A percentile compares a stretch with the other conserved stretches of the same genome.
phyloP scores from a whole-genome alignment of 2,329 filamentous ascomycete species.

The Penicillium sp. region DNA sequence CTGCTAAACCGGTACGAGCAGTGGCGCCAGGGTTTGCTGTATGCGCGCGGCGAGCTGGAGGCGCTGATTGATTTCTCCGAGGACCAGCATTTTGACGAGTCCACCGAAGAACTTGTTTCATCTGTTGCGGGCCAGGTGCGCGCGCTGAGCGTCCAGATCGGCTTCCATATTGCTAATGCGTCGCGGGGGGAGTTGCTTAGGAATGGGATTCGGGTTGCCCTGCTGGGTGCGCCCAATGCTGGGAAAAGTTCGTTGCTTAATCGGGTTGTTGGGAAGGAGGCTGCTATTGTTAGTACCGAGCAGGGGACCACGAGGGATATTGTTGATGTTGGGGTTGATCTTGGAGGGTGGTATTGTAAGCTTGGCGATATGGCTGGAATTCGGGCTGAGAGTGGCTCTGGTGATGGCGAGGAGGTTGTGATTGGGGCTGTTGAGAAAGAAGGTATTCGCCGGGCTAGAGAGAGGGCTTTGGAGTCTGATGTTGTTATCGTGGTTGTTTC shows the following conservation, averaged over 20 bases:
- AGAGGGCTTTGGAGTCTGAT: conserved; percentile 78
- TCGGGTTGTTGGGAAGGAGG: conserved; percentile 81
- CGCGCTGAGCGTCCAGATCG: conserved; percentile 61
- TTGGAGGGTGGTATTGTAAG: conserved; percentile 87
- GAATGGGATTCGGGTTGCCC: conserved; percentile 78
- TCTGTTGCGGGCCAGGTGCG: conserved; percentile 67
- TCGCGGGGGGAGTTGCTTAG: conserved; percentile 79
- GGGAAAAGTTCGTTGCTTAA: conserved; percentile 96
- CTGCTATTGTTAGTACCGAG: conserved; percentile 90
- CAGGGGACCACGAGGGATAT: conserved; percentile 93
- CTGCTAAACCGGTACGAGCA: conserved; percentile 74
- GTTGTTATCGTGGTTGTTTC: conserved; percentile 79
- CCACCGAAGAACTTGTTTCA: conserved; percentile 66
- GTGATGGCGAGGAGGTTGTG: conserved; percentile 15
- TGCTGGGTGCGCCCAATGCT: conserved; percentile 88
- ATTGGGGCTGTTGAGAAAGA: conserved; percentile 81
- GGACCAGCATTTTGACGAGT: conserved; percentile 95
- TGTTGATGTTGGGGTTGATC: conserved; percentile 84
- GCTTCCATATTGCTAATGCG: conserved; percentile 70
- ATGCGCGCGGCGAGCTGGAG: conserved; percentile 86
- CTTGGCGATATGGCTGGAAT: conserved; percentile 94
- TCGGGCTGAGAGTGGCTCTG: conserved; percentile 46
- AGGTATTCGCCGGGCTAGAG: conserved; percentile 82
- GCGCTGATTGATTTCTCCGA: conserved; percentile 96
- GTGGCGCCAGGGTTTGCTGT: conserved; percentile 75